phyloP scores from a whole-genome alignment of 2,329 filamentous ascomycete species.

The Neonectria ditissima region DNA sequence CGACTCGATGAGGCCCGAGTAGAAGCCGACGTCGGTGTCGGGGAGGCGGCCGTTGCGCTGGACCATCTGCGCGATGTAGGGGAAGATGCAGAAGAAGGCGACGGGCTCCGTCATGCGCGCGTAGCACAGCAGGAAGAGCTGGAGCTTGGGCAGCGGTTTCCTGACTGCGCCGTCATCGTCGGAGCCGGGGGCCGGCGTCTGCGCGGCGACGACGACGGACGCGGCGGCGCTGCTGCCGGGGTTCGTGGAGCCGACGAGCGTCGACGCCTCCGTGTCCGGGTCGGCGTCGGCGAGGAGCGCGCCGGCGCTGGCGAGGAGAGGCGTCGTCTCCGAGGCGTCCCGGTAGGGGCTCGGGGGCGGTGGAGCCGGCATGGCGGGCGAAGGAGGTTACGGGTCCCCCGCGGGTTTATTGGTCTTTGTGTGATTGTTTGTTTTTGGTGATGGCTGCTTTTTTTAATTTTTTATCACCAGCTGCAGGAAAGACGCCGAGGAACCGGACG shows the following conservation, averaged over 20 bases:
- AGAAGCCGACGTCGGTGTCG: slow-evolving; percentile 80
- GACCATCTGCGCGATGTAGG: slow-evolving; percentile 84
- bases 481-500: neutral
- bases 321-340: slow-evolving; percentile 37
- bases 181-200: too few species aligned
- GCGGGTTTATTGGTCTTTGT: too few species aligned
- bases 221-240: slow-evolving; percentile 25
- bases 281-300: slow-evolving; percentile 31
- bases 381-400: too few species aligned
- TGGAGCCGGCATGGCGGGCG: slow-evolving; percentile 24
- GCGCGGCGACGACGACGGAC: slow-evolving; percentile 3
- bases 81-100: slow-evolving; percentile 86
- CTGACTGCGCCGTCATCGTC: too few species aligned
- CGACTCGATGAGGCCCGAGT: slow-evolving; percentile 79
- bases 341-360: slow-evolving; percentile 14
- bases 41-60: slow-evolving; percentile 71
- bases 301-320: slow-evolving; percentile 33
- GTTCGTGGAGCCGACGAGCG: slow-evolving; percentile 38
- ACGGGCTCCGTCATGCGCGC: slow-evolving; percentile 79
- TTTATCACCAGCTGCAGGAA: neutral
- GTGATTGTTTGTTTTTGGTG: too few species aligned
- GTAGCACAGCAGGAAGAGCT: slow-evolving; percentile 80
- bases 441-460: slow-evolving; percentile 1
- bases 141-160: slow-evolving; percentile 59
- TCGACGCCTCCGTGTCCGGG: slow-evolving; percentile 42